phyloP scores from a whole-genome alignment of 2,329 filamentous ascomycete genomes.

The Cercospora beticola region DNA sequence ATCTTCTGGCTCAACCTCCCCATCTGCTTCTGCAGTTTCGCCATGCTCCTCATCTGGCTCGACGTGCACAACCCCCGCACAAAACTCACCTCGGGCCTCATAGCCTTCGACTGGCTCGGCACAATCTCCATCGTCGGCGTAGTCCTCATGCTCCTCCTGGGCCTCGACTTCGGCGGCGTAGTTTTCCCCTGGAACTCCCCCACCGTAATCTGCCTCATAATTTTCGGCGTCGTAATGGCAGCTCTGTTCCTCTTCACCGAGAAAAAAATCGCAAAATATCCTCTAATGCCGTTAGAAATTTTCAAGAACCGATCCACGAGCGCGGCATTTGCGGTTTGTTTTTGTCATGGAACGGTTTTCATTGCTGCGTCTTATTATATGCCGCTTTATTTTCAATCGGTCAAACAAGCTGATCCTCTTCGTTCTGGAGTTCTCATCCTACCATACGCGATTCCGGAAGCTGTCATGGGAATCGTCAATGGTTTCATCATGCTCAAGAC shows the following conservation, averaged over 20 bases:
- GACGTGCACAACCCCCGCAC: constrained; percentile 58
- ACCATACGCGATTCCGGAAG: constrained; percentile 54
- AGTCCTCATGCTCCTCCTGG: constrained; percentile 54
- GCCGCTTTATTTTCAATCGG: constrained; percentile 71
- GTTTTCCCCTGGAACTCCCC: constrained; percentile 55
- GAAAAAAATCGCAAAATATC: constrained; percentile 61
- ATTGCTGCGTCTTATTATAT: constrained; percentile 69
- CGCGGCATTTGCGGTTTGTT: constrained; percentile 55
- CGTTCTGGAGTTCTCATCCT: constrained; percentile 62
- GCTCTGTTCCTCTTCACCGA: constrained; percentile 61
- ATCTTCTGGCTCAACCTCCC: constrained; percentile 57
- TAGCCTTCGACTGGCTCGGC: constrained; percentile 56
- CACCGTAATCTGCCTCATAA: constrained; percentile 56
- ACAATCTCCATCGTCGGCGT: constrained; percentile 53
- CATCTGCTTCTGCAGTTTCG: constrained; percentile 50
- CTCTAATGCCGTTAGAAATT: constrained; percentile 66
- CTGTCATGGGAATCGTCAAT: constrained; percentile 46
- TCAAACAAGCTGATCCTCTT: constrained; percentile 60
- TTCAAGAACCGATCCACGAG: constrained; percentile 58
- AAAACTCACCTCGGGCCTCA: constrained; percentile 48
- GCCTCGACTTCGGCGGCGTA: constrained; percentile 55
- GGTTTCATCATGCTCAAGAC: constrained; percentile 54
- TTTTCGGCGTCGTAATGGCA: constrained; percentile 52
- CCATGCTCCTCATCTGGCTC: constrained; percentile 53
- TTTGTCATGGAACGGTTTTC: constrained; percentile 56